Percentiles rank a stretch among this genome's conserved stretches.
phyloP scores from a whole-genome alignment of 805 yeast genomes.

The Candida patagonica region DNA sequence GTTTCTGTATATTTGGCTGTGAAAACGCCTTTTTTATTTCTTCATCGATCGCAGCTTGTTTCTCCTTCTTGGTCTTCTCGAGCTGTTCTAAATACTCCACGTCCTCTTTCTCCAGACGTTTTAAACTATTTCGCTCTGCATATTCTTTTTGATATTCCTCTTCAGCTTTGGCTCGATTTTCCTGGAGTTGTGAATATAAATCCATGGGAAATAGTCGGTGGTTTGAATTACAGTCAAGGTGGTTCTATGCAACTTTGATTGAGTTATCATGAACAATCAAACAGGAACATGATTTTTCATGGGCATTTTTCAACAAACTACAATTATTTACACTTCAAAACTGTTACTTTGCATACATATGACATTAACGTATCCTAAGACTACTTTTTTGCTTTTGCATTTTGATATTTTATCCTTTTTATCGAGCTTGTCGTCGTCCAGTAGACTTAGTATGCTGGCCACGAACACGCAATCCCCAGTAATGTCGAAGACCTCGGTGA shows the following conservation, averaged over 20 bases:
- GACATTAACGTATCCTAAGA: slow-evolving; percentile 2
- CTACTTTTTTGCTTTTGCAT: background rate
- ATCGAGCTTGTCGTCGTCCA: slow-evolving; percentile 76
- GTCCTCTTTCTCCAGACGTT: slow-evolving; percentile 10
- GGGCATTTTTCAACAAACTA: no score
- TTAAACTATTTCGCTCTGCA: slow-evolving; percentile 6
- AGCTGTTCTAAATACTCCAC: slow-evolving; percentile 7
- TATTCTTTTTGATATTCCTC: slow-evolving; percentile 10
- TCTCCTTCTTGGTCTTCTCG: slow-evolving; percentile 2
- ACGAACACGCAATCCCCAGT: slow-evolving; percentile 99
- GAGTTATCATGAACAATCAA: no score
- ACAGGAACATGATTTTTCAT: no score
- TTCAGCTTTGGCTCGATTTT: slow-evolving; percentile 7
- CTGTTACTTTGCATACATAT: no score
- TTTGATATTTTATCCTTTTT: no score
- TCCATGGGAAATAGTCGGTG: no score
- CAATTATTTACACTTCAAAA: no score
- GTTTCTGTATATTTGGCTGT: no score
- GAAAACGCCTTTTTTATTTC: slow-evolving; percentile 8
- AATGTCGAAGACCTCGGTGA: slow-evolving; percentile 99
- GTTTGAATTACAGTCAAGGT: no score
- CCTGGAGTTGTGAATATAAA: background rate
- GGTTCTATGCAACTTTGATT: no score
- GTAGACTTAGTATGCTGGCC: slow-evolving; percentile 99
- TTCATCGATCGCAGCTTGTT: slow-evolving; percentile 4